phyloP scores from a whole-genome alignment of 169 alveolate species.

The Eimeria falciformis region DNA sequence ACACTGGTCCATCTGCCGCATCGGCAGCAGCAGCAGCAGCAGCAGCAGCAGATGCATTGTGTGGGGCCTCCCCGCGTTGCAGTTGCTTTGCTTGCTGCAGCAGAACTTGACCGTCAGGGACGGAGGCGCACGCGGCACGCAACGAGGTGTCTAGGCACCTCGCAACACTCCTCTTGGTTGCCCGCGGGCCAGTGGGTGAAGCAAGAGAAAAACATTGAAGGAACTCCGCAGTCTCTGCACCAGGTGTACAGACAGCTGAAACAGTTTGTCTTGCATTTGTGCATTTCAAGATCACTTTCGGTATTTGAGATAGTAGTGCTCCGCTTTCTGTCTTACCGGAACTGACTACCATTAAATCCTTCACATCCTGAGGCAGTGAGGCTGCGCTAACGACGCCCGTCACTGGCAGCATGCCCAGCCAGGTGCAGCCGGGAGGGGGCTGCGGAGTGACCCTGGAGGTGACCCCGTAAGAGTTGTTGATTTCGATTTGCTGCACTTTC shows the following conservation, averaged over 20 bases:
- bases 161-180: no score
- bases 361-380: background rate
- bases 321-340: no score
- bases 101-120: background rate
- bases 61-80: background rate
- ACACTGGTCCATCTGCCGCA: background rate
- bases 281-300: no score
- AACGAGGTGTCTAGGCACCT: background rate
- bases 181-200: background rate
- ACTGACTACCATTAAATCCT: no score
- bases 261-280: no score
- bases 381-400: background rate
- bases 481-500: background rate
- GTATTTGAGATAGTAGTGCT: no score
- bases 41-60: background rate
- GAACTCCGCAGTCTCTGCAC: background rate
- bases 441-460: no score
- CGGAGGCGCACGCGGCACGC: background rate
- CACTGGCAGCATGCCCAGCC: background rate
- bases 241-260: no score
- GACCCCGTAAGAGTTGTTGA: no score
- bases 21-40: slow-evolving; percentile 48
- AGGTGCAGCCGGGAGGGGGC: background rate
- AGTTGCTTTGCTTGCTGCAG: background rate
- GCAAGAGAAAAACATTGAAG: background rate